Evolutionary conservation across 352 stramenopile species (phyloP).

Genomic region (Phytophthora ohioensis): DNA sequence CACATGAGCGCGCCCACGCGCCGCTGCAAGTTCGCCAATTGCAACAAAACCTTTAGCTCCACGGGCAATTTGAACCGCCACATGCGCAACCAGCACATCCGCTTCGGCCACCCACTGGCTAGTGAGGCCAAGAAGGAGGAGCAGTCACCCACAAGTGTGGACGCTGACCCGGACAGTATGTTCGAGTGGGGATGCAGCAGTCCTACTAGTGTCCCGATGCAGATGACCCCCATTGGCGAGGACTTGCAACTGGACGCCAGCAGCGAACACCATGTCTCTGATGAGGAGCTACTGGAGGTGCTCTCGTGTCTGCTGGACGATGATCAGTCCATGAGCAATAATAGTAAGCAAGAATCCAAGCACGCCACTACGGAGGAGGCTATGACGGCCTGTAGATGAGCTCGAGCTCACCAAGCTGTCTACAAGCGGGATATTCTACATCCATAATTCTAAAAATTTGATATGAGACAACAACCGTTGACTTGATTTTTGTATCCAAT

Average conservation of each 20-base stretch:
- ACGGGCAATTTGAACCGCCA: conserved; percentile 71
- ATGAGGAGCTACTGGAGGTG: conserved; percentile 47
- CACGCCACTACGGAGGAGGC: not conserved
- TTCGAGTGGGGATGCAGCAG: conserved; percentile 16
- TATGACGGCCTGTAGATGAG: not conserved
- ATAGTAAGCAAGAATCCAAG: not conserved
- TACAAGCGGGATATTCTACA: not conserved
- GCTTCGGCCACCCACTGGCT: conserved; percentile 36
- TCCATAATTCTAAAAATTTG: conserved; percentile 1
- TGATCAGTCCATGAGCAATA: conserved; percentile 21
- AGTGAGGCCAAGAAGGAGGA: conserved; percentile 21
- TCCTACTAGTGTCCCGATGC: conserved; percentile 1
- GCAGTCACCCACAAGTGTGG: conserved; percentile 34
- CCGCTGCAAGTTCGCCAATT: conserved; percentile 50
- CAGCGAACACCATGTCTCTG: conserved; percentile 27
- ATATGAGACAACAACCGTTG: not conserved
- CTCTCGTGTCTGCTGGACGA: conserved; percentile 51
- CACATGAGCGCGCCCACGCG: conserved; percentile 47
- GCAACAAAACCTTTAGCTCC: conserved; percentile 73
- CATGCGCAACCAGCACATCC: conserved; percentile 60
- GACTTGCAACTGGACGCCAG: conserved; percentile 29
- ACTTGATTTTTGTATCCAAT: conserved; percentile 20
- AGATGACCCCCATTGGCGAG: conserved; percentile 16
- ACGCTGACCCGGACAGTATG: conserved; percentile 12
- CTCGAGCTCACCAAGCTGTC: conserved; percentile 4